phyloP scores from a whole-genome alignment of 345 rosid genomes.

The Rhizophora mangle region DNA sequence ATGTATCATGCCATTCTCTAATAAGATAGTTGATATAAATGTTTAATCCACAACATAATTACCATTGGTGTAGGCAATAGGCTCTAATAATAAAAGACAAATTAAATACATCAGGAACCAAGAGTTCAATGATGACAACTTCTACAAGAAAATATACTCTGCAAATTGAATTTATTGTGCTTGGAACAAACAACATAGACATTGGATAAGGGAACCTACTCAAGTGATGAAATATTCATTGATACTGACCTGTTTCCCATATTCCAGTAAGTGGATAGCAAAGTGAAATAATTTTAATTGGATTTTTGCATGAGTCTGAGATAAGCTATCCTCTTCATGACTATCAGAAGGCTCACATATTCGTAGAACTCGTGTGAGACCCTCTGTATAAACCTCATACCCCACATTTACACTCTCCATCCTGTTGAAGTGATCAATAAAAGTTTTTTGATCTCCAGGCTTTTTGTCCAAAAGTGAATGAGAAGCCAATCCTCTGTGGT shows the following conservation, averaged over 20 bases:
- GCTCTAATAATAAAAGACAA: constrained; percentile 4
- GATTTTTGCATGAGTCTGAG: constrained; percentile 52
- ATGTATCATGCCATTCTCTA: constrained; percentile 1
- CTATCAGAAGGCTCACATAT: constrained; percentile 62
- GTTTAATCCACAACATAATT: not conserved
- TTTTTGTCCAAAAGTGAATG: constrained; percentile 42
- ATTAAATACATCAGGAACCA: not conserved
- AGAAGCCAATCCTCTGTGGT: constrained; percentile 51
- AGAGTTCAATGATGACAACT: not conserved
- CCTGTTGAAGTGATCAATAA: constrained; percentile 36
- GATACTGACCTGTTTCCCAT: constrained; percentile 55
- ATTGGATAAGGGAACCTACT: not conserved
- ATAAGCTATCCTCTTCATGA: constrained; percentile 37
- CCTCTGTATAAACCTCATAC: constrained; percentile 91
- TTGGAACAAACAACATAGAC: not conserved
- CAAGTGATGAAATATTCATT: constrained; percentile 3
- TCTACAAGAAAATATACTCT: not conserved
- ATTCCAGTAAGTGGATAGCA: constrained; percentile 69
- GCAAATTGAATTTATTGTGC: not conserved
- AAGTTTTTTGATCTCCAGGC: constrained; percentile 37
- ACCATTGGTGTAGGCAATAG: not conserved
- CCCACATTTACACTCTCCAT: constrained; percentile 59
- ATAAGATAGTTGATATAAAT: not conserved
- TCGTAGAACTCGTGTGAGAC: constrained; percentile 76
- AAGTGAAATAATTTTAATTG: constrained; percentile 62